phyloP scores from a whole-genome alignment of 805 yeast genomes.

The Kodamaea kakaduensis region DNA sequence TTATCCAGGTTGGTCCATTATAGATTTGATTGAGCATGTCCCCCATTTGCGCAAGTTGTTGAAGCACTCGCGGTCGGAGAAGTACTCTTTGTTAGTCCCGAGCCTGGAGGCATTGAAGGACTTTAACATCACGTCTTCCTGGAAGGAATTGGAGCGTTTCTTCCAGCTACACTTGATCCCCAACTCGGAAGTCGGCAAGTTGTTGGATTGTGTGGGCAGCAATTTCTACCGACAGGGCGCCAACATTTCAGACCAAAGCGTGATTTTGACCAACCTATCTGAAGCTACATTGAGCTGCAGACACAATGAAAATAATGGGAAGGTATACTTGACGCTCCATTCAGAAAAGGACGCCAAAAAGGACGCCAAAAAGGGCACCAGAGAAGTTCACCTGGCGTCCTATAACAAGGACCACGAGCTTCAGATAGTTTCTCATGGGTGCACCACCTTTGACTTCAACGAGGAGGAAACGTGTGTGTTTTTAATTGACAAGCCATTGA shows the following conservation, averaged over 20 bases:
- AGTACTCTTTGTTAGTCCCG: slow-evolving; percentile 69
- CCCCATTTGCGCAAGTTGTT: slow-evolving; percentile 43
- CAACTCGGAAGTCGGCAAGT: slow-evolving; percentile 42
- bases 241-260: not conserved
- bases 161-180: slow-evolving; percentile 69
- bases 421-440: slow-evolving; percentile 57
- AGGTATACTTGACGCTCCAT: slow-evolving; percentile 34
- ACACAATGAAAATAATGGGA: slow-evolving; percentile 21
- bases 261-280: slow-evolving; percentile 39
- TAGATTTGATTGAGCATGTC: slow-evolving; percentile 43
- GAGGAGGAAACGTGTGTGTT: slow-evolving; percentile 50
- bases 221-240: slow-evolving; percentile 5
- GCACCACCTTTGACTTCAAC: slow-evolving; percentile 36
- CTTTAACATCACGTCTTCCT: slow-evolving; percentile 46
- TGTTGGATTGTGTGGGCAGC: slow-evolving; percentile 45
- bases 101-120: slow-evolving; percentile 50
- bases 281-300: slow-evolving; percentile 38
- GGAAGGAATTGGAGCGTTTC: slow-evolving; percentile 47
- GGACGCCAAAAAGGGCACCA: not conserved
- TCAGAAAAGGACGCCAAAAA: slow-evolving; percentile 1
- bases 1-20: slow-evolving; percentile 28
- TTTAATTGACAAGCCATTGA: slow-evolving; percentile 64
- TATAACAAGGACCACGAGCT: slow-evolving; percentile 55
- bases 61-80: slow-evolving; percentile 17
- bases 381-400: slow-evolving; percentile 14